Evolutionary conservation across 768 basidiomycete genomes (phyloP).

Genomic region (Chalciporus piperatus): DNA sequence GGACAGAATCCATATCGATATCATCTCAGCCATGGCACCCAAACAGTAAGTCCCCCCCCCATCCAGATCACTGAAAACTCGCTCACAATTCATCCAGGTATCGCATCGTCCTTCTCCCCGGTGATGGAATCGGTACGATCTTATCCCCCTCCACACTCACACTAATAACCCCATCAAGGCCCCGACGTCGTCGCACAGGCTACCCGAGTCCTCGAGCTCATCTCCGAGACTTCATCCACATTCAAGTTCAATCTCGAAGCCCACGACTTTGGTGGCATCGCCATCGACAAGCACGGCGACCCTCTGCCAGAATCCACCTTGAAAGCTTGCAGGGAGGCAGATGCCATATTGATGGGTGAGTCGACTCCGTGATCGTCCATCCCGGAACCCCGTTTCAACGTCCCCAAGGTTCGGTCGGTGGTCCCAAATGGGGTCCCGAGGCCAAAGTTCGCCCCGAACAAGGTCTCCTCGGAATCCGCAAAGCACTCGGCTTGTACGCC

Average conservation of each 20-base stretch:
- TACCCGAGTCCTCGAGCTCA: constrained; percentile 70
- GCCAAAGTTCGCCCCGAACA: constrained; percentile 88
- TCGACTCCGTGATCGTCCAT: background rate
- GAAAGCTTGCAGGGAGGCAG: constrained; percentile 86
- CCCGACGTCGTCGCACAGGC: constrained; percentile 91
- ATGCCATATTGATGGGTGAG: constrained; percentile 94
- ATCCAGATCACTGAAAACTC: background rate
- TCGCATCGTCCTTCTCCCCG: constrained; percentile 86
- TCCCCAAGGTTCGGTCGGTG: constrained; percentile 86
- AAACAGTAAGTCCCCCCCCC: constrained; percentile 41
- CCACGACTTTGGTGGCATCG: constrained; percentile 87
- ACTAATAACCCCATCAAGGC: constrained; percentile 42
- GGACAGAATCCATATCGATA: background rate
- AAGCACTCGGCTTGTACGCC: constrained; percentile 92
- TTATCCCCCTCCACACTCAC: background rate
- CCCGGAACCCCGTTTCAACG: constrained; percentile 1
- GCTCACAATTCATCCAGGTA: constrained; percentile 48
- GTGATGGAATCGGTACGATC: constrained; percentile 89
- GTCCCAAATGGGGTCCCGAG: constrained; percentile 97
- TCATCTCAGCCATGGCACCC: constrained; percentile 34
- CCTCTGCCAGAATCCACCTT: constrained; percentile 84
- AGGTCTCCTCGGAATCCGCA: constrained; percentile 85
- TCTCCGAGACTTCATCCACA: constrained; percentile 60
- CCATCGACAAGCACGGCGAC: constrained; percentile 86
- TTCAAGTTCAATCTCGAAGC: constrained; percentile 71